Evolutionary conservation across 495 filamentous ascomycete genomes (phyloP).

Genomic region (Talaromyces thailandensis): DNA sequence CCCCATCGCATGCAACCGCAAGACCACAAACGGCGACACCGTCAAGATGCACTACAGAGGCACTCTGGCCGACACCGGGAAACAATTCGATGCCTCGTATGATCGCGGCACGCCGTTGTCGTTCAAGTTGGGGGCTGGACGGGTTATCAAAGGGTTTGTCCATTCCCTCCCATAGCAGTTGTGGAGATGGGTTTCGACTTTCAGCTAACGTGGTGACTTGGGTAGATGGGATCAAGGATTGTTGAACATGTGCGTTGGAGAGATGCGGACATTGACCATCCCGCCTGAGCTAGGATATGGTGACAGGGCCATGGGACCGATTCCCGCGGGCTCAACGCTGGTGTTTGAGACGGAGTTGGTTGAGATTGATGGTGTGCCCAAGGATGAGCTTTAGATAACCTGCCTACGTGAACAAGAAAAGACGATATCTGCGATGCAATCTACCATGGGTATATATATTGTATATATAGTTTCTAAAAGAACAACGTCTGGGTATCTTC

Average conservation of each 20-base stretch:
- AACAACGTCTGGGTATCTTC: constrained; percentile 3
- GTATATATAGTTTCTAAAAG: neutral
- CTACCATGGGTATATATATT: neutral
- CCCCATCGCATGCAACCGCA: constrained; percentile 61
- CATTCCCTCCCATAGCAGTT: neutral
- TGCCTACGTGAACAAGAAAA: neutral
- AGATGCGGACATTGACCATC: constrained; percentile 87
- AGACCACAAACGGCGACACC: constrained; percentile 65
- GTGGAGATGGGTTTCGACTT: neutral
- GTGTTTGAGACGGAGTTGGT: constrained; percentile 93
- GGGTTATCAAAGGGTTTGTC: constrained; percentile 79
- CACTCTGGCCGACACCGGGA: constrained; percentile 48
- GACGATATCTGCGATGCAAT: neutral
- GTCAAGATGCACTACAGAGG: constrained; percentile 85
- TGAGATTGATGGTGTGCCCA: constrained; percentile 70
- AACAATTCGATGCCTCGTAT: constrained; percentile 56
- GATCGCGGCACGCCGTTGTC: constrained; percentile 63
- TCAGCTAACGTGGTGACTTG: neutral
- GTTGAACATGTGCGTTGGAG: constrained; percentile 92
- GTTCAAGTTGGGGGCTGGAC: constrained; percentile 69
- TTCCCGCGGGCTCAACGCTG: constrained; percentile 69
- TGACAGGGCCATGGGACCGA: constrained; percentile 61
- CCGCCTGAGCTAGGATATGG: constrained; percentile 85
- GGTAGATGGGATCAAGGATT: constrained; percentile 80
- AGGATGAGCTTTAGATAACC: constrained; percentile 45